Evolutionary conservation across 768 basidiomycete species (phyloP), one percentile per base, ranked within the genome.

Genomic region (Leccinum variicolor): DNA sequence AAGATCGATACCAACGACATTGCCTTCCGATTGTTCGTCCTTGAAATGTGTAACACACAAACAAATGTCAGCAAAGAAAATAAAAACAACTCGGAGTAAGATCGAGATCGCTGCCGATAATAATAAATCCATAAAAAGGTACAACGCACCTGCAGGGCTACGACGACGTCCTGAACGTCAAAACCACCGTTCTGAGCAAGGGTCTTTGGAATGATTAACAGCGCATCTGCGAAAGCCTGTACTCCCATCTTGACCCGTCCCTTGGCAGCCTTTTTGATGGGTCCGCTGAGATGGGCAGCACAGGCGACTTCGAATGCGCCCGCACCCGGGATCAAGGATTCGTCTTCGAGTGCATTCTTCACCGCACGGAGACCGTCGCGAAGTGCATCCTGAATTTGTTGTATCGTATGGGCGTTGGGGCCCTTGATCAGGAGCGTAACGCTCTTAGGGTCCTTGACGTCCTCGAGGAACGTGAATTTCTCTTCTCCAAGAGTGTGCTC

Each of bases 401-500:
- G 86, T 61, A 87, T 98, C 54, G 95, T 98, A 77, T 98, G 92
- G 11, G 87, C 81, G 75, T 99, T 98, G 54, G 96, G 97, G 26
- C 95, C 97, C 76, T 99, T 99, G 79, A 99, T 91, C 60, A 99
- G 82, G 56, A 99, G 80, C 5, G 97, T 98, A 53, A 98, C 97
- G 56, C 87, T 89, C 80, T 92, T 95, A 28, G 97, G 96, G 59
- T 89, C 84, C 75, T 89, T 92, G 73, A 98, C 96, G 62, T 99
- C 92, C 74, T 98, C 97, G 55, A 99, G 79, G 70, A 98, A 98
- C 0, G 97, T 99, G 74, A 82, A 99, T 71, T 98, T 99, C 70
- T 99, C 97, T 76, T 99, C 97, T 63, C 97, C 97, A 31, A 99
- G 84, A 19, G 95, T 98, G 75, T 98, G 94, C 75, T 99, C 97